Evolutionary conservation across 371 early-diverging fungal genomes (phyloP).

Genomic region (Umbelopsis sp.): DNA sequence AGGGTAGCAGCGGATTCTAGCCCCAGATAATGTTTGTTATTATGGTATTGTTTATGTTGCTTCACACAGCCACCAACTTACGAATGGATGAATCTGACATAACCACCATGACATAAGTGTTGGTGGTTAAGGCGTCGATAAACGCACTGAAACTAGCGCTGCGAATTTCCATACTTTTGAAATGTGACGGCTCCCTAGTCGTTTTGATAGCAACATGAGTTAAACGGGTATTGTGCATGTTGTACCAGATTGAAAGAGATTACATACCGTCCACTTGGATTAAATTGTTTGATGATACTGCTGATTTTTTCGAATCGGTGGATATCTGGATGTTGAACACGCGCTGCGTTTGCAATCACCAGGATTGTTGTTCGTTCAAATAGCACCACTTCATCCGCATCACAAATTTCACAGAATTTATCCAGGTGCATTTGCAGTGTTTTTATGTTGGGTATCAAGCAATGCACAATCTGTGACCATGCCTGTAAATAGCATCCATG

Average conservation of each 20-base stretch:
- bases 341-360: constrained; percentile 73
- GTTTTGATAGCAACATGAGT: no score
- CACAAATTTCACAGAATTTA: constrained; percentile 70
- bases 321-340: constrained; percentile 44
- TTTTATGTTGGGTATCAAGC: constrained; percentile 84
- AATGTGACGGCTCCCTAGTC: constrained; percentile 62
- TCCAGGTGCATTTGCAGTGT: constrained; percentile 68
- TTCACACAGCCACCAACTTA: constrained; percentile 40
- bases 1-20: constrained; percentile 84
- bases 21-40: neutral
- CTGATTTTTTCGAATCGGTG: constrained; percentile 83
- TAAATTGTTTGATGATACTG: constrained; percentile 86
- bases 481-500: constrained; percentile 47
- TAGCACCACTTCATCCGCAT: constrained; percentile 83
- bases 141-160: constrained; percentile 71
- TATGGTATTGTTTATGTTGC: neutral
- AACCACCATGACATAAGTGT: constrained; percentile 87
- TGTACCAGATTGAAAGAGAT: neutral
- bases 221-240: neutral
- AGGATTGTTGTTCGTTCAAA: constrained; percentile 89
- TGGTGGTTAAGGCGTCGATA: constrained; percentile 80
- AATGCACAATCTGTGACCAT: constrained; percentile 88
- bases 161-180: constrained; percentile 78
- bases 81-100: constrained; percentile 78
- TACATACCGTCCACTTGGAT: constrained; percentile 66